Evolutionary conservation across 1,284 basidiomycete genomes (phyloP).

Genomic region (Marasmius tenuissimus): DNA sequence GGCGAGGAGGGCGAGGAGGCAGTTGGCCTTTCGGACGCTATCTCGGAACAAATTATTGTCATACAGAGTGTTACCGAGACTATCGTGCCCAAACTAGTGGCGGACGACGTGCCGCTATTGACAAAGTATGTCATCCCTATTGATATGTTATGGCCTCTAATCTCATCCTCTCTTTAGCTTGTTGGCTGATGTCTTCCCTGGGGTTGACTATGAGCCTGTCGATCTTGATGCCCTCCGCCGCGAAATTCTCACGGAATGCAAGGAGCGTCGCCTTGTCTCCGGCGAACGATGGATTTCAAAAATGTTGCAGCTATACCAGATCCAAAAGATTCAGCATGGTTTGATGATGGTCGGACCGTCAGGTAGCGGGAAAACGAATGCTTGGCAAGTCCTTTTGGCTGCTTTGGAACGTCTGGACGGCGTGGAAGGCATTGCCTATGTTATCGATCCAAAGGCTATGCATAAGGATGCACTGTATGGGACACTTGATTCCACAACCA

Average conservation of each 20-base stretch:
- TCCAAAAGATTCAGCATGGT: conserved; percentile 99
- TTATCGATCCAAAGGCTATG: conserved; percentile 99
- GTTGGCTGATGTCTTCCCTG: conserved; percentile 97
- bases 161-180: conserved; percentile 51
- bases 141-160: neutral
- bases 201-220: conserved; percentile 88
- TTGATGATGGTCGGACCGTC: conserved; percentile 99
- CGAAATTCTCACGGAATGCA: conserved; percentile 87
- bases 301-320: conserved; percentile 97
- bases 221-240: conserved; percentile 84
- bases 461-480: conserved; percentile 98
- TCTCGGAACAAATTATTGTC: conserved; percentile 93
- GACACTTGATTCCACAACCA: conserved; percentile 94
- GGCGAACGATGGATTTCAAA: conserved; percentile 94
- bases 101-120: conserved; percentile 93
- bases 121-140: conserved; percentile 62
- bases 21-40: conserved; percentile 61
- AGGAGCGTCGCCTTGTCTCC: conserved; percentile 80
- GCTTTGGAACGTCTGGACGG: conserved; percentile 93
- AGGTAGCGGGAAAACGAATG: conserved; percentile 95
- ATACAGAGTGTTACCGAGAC: conserved; percentile 99
- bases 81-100: conserved; percentile 97
- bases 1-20: conserved; percentile 47
- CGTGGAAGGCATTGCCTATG: conserved; percentile 90
- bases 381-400: conserved; percentile 92